These are phyloP conservation scores for Cokeromyces recurvatus DNA, from an alignment of 371 early-diverging fungal species.

Conservation along the genomic window DNA sequence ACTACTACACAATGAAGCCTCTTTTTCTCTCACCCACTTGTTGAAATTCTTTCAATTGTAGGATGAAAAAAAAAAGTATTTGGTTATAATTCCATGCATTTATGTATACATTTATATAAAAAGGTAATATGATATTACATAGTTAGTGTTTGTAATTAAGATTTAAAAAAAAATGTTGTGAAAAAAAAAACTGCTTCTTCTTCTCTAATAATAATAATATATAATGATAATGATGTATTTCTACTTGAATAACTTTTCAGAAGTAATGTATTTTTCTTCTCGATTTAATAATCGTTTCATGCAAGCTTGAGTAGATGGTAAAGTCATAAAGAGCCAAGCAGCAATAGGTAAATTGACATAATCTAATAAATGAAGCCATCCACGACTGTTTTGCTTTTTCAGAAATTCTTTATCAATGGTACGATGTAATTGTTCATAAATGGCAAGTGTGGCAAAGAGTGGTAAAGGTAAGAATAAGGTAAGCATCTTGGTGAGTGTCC, in stretches of 20 bases:
- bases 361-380: conserved; percentile 36
- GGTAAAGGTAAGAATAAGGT: conserved; percentile 46
- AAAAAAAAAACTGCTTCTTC: too few species aligned
- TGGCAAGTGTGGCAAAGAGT: conserved; percentile 37
- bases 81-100: too few species aligned
- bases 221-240: too few species aligned
- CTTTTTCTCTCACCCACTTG: too few species aligned
- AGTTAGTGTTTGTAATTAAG: too few species aligned
- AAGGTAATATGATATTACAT: too few species aligned
- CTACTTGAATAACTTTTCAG: conserved; percentile 45
- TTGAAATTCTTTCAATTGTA: too few species aligned
- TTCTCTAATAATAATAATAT: too few species aligned
- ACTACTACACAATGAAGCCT: too few species aligned
- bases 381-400: conserved; percentile 34
- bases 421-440: conserved; percentile 49
- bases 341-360: conserved; percentile 46
- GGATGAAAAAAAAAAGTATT: too few species aligned
- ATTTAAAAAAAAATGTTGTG: too few species aligned
- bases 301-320: conserved; percentile 50
- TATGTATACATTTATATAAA: too few species aligned
- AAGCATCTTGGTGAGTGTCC: conserved; percentile 42
- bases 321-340: conserved; percentile 51
- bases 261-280: conserved; percentile 45
- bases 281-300: conserved; percentile 36
- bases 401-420: conserved; percentile 41